Base-by-base conservation (phyloP, 225 moss, liverwort and hornwort genomes). In the Thuidium tamariscinum region DNA sequence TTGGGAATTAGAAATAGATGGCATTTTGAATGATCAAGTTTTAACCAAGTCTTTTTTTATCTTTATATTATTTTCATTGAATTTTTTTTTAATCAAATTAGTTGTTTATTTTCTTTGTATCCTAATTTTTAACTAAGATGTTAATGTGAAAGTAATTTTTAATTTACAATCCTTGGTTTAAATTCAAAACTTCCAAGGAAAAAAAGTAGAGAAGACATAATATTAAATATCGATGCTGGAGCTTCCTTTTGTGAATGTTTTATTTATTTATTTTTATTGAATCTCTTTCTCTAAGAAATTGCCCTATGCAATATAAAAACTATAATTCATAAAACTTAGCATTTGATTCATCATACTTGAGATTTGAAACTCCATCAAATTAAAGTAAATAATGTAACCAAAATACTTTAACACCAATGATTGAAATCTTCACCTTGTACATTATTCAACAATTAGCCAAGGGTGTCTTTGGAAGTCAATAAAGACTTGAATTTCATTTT, bases 221-320 rank as follows among this genome's bases (percentile, higher is more conserved):
- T 22, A 69, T 69, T 23, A 41, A 13, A 69, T 41, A 69, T 26
- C 8, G 26, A 69, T 26, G 7, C 11, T 46, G 29, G 4, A 72
- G 10, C 3, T 17, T 16, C 2, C 1, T 29, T n/a, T 1, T 26
- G 0, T 26, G 8, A 69, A n/a, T n/a, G n/a, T 14, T 41, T 10
- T 21, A 5, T 41, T 41, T 12, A 4, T 6, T 22, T 1, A 9
- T 36, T 36, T n/a, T 10, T 6, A 30, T 46, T 44, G 30, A 46
- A 46, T 11, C 17, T 54, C 17, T 54, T 54, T 54, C 17, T 44
- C 6, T 54, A 54, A 4, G 52, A 17, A 54, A 6, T 54, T 48
- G 48, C 48, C 48, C 48, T 48, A 19, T 67, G 11, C 10, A 21
- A 22, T 37, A 18, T 21, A 67, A 11, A 36, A 21, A 21, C 37